Evolutionary conservation across 176 grass and related monocot genomes (phyloP), one percentile per base, ranked within the genome.

Genomic region (Poa pratensis): DNA sequence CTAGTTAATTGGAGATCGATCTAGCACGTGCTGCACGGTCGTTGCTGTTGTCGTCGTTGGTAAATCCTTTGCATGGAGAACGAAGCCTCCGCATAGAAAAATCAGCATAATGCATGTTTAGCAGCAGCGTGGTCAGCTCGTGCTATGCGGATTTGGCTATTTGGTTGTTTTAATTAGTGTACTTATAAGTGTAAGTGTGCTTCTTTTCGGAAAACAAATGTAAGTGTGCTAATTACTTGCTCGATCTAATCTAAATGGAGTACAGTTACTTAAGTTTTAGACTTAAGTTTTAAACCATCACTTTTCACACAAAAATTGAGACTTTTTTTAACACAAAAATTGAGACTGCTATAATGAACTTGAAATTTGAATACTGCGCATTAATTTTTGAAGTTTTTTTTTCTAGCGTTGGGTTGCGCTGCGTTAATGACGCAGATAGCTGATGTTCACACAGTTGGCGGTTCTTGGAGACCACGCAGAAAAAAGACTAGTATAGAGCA

Each of bases 1-100:
- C n/a, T n/a, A n/a, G n/a, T n/a, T n/a, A n/a, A n/a, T n/a, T n/a
- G n/a, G n/a, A 35, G 66, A 46, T 40, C 39, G 59, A 54, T 19
- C 18, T 55, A 13, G n/a, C n/a, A n/a, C n/a, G n/a, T n/a, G n/a
- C n/a, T n/a, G n/a, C 73, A 18, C 65, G 22, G 24, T 72, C 3
- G 34, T 4, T 52, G 32, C 48, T 52, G 48, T 54, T 61, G 9
- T 6, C 30, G 23, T 9, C 30, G 42, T 2, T 81, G 18, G 0
- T 81, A 53, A 81, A 16, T 30, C 68, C 62, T 40, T 40, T 42
- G n/a, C 82, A 20, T 17, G n/a, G 59, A 45, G 9, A 45, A 45
- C 9, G 10, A 12, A 13, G 11, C 45, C 2, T 46, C 45, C 1
- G 45, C 2, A 46, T 46, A 46, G 10, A 46, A 46, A 13, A 46